Base-by-base conservation (phyloP, 345 rosid species). In the Ceriops zippeliana region DNA sequence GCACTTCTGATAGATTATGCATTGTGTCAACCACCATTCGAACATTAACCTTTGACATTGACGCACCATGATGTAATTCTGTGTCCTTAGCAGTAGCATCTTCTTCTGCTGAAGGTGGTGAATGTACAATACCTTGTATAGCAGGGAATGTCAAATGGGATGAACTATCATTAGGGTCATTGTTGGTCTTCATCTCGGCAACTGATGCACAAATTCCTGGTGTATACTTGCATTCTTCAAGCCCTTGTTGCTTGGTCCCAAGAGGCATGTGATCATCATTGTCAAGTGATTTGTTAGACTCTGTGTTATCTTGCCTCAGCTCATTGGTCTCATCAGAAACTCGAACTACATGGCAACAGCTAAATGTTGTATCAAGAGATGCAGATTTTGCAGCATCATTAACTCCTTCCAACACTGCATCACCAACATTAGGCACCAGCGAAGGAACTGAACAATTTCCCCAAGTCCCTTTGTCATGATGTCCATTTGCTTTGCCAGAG, bases 1-100 rank as follows among this genome's bases (percentile, higher is more conserved):
- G 90, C 80, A 88, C 66, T 77, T 89, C 91, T 68, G 98, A 89
- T 62, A 93, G 77, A 74, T 80, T 83, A 74, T 75, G 84, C 87
- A 88, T 73, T 47, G 92, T 79, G 70, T 77, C 75, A 74, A 89
- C 76, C 59, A 89, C 74, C 20, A 69, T 61, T 15, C 38, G 76
- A 47, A 77, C 76, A 78, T 78, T 66, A 27, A 69, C 66, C 75
- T 73, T 78, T 22, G 82, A 73, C 24, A 65, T 62, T 58, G 75
- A 56, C 49, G 70, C 72, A 65, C 72, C 74, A 31, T 60, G 70
- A 59, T 30, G 49, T 57, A 73, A 69, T 49, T 74, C 52, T 35
- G 60, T 63, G 67, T 62, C 67, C 73, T 70, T 64, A 4, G 78
- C 7, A 47, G 80, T 57, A 62, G 60, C 63, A 80, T 24, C 70